Evolutionary conservation across 768 basidiomycete species (phyloP).

Genomic region (Calvatia gigantea): DNA sequence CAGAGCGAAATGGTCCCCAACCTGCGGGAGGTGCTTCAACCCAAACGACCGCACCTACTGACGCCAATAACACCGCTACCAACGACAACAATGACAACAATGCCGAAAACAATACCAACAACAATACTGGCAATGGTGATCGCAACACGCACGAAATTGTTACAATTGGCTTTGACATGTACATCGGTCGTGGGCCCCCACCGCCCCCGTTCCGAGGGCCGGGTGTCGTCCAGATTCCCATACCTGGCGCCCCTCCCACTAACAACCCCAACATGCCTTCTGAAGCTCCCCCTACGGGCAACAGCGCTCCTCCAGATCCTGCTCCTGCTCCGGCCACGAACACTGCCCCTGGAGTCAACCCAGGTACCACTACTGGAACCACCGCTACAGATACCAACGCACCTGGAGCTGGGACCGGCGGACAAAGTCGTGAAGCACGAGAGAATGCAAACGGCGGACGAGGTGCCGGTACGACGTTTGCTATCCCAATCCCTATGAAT

Average conservation of each 20-base stretch:
- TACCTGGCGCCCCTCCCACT: neutral
- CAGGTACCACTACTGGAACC: neutral
- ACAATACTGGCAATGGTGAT: neutral
- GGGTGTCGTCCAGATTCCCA: neutral
- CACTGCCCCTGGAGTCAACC: neutral
- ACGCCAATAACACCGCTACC: neutral
- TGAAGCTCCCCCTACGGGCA: neutral
- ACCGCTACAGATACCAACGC: neutral
- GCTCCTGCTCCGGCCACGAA: neutral
- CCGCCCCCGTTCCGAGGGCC: neutral
- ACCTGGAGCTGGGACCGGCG: neutral
- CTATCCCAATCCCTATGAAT: neutral
- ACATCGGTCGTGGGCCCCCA: slow-evolving; percentile 20
- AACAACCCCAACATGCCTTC: too few species aligned
- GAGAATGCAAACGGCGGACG: too few species aligned
- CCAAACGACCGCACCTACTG: neutral
- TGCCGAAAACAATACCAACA: neutral
- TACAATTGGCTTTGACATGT: slow-evolving; percentile 40
- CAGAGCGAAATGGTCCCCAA: neutral
- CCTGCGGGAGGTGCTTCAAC: neutral
- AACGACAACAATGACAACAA: neutral
- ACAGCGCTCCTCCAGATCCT: neutral
- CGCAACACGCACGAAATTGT: slow-evolving; percentile 20
- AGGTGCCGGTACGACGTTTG: neutral
- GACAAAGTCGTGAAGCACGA: neutral